These are phyloP conservation scores for Asterophora lycoperdoides DNA, from an alignment of 768 basidiomycete species.

Conservation along the genomic window DNA sequence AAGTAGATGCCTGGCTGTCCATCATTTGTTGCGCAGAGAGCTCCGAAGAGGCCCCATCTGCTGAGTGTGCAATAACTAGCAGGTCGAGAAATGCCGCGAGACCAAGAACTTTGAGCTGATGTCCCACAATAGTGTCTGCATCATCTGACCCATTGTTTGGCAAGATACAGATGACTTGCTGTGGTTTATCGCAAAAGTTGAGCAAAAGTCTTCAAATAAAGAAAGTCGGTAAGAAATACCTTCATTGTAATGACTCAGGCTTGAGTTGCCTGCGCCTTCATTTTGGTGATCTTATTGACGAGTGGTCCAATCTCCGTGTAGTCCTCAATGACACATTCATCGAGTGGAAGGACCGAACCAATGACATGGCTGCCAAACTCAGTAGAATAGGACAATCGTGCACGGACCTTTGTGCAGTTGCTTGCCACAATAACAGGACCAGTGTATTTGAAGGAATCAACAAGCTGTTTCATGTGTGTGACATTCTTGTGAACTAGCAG, in stretches of 20 bases:
- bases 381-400: no score
- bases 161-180: constrained; percentile 20
- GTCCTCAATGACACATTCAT: constrained; percentile 19
- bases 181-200: constrained; percentile 7
- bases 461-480: no score
- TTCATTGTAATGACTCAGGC: constrained; percentile 23
- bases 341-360: constrained; percentile 18
- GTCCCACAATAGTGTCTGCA: constrained; percentile 17
- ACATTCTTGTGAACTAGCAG: no score
- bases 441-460: no score
- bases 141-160: constrained; percentile 23
- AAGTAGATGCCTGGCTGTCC: constrained; percentile 12
- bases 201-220: neutral
- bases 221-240: constrained; percentile 13
- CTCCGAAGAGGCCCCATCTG: constrained; percentile 24
- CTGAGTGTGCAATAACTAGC: constrained; percentile 14
- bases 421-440: no score
- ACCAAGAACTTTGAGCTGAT: constrained; percentile 17
- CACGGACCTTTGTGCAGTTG: no score
- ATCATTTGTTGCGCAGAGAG: constrained; percentile 19
- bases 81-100: constrained; percentile 18
- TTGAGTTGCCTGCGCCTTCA: constrained; percentile 23
- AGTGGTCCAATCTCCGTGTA: constrained; percentile 21
- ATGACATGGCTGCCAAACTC: constrained; percentile 26
- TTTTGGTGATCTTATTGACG: constrained; percentile 15